Evolutionary conservation across 2,329 filamentous ascomycete species (phyloP).

Genomic region (Ascochyta pisi): DNA sequence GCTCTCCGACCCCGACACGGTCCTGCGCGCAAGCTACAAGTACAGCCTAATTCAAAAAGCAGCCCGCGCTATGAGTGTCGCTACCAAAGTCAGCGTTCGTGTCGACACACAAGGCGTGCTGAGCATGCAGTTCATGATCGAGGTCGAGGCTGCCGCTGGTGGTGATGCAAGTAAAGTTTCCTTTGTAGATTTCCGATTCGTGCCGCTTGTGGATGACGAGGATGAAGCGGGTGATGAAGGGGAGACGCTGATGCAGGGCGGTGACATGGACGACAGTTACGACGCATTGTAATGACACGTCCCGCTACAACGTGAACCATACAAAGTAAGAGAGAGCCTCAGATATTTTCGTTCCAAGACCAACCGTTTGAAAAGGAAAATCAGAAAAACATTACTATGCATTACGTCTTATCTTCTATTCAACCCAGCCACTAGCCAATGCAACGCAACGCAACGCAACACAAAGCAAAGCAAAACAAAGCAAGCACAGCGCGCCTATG

Average conservation of each 20-base stretch:
- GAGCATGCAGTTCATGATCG: constrained; percentile 95
- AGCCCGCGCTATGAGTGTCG: constrained; percentile 88
- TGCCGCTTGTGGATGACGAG: constrained; percentile 73
- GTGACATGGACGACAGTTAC: not conserved
- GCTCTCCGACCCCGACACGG: constrained; percentile 52
- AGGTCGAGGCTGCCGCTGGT: constrained; percentile 64
- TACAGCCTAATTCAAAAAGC: constrained; percentile 87
- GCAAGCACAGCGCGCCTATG: no score
- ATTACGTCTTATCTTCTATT: no score
- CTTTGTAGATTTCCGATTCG: constrained; percentile 84
- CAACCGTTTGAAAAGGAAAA: no score
- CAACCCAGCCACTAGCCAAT: no score
- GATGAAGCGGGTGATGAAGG: constrained; percentile 40
- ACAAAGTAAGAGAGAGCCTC: no score
- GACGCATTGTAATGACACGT: no score
- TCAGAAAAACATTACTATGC: no score
- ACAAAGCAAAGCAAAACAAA: no score
- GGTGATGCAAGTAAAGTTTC: constrained; percentile 61
- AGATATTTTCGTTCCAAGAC: no score
- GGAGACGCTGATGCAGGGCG: constrained; percentile 28
- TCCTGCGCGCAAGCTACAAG: constrained; percentile 71
- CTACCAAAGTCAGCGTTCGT: constrained; percentile 89
- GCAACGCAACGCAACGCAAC: no score
- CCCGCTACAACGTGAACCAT: no score
- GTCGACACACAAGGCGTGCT: constrained; percentile 89